phyloP scores from a whole-genome alignment of 352 stramenopile genomes.

The Globisporangium radiosum region DNA sequence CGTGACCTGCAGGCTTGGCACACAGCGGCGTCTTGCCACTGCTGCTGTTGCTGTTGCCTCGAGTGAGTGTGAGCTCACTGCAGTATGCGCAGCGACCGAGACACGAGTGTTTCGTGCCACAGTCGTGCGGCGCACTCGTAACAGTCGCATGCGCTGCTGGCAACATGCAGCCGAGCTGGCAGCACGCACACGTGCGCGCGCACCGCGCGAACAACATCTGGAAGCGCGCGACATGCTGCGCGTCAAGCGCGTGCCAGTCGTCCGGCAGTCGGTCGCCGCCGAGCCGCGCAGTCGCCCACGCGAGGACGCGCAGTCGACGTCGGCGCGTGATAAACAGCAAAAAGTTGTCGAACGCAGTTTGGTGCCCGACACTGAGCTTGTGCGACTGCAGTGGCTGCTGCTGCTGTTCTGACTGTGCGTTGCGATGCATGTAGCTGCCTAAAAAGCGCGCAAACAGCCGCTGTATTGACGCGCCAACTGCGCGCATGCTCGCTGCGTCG shows the following conservation, averaged over 20 bases:
- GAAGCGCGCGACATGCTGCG: constrained; percentile 36
- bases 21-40: constrained; percentile 31
- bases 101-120: constrained; percentile 42
- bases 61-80: background rate
- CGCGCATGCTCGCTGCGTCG: background rate
- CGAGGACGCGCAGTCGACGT: constrained; percentile 35
- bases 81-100: constrained; percentile 47
- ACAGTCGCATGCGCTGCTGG: constrained; percentile 23
- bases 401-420: background rate
- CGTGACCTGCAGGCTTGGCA: constrained; percentile 48
- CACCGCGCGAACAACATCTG: constrained; percentile 53
- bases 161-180: constrained; percentile 62
- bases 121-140: constrained; percentile 29
- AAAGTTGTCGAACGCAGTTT: constrained; percentile 51
- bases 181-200: constrained; percentile 40
- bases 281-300: constrained; percentile 38
- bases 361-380: constrained; percentile 18
- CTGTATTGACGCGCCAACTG: constrained; percentile 20
- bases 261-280: constrained; percentile 28
- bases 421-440: background rate
- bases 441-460: constrained; percentile 26
- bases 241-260: constrained; percentile 41
- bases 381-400: constrained; percentile 4
- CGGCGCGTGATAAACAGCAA: constrained; percentile 50
- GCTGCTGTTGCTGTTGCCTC: background rate